Evolutionary conservation across 176 grass and related monocot genomes (phyloP).

Genomic region (Oryza glumipatula): DNA sequence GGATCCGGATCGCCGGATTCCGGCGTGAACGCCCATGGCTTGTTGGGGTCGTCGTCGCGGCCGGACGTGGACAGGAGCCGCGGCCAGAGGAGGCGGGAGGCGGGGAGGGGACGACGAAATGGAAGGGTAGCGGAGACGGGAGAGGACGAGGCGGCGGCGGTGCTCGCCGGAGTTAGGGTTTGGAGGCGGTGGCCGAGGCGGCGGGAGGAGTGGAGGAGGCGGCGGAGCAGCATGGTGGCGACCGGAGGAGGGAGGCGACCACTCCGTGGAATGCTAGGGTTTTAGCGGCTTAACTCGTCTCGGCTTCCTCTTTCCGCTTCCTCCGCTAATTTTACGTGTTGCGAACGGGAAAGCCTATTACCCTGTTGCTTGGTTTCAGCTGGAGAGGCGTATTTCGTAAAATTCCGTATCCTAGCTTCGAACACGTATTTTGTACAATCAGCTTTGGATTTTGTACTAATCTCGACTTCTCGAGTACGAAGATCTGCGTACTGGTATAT

Average conservation of each 20-base stretch:
- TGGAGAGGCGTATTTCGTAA: fast-evolving
- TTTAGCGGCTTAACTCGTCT: conserved; percentile 50
- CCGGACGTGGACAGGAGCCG: conserved; percentile 59
- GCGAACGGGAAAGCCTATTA: neutral
- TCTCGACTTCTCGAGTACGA: neutral
- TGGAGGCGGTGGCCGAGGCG: conserved; percentile 47
- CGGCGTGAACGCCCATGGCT: conserved; percentile 46
- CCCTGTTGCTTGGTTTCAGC: fast-evolving
- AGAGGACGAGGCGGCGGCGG: neutral
- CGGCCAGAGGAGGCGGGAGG: conserved; percentile 28
- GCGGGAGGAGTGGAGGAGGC: conserved; percentile 52
- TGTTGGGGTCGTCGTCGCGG: conserved; percentile 50
- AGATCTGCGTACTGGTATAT: neutral
- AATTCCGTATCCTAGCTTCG: neutral
- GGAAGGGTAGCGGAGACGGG: neutral
- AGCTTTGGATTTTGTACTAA: neutral
- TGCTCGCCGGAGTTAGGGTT: conserved; percentile 26
- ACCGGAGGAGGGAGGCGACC: conserved; percentile 41
- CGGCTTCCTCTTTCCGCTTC: conserved; percentile 1
- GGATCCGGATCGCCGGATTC: conserved; percentile 50
- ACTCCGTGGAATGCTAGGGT: conserved; percentile 51
- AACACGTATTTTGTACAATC: neutral
- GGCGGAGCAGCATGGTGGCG: conserved; percentile 69
- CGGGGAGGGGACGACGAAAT: conserved; percentile 30
- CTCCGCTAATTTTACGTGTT: fast-evolving